phyloP scores from a whole-genome alignment of 345 rosid genomes.

The Lepidium aucheri region DNA sequence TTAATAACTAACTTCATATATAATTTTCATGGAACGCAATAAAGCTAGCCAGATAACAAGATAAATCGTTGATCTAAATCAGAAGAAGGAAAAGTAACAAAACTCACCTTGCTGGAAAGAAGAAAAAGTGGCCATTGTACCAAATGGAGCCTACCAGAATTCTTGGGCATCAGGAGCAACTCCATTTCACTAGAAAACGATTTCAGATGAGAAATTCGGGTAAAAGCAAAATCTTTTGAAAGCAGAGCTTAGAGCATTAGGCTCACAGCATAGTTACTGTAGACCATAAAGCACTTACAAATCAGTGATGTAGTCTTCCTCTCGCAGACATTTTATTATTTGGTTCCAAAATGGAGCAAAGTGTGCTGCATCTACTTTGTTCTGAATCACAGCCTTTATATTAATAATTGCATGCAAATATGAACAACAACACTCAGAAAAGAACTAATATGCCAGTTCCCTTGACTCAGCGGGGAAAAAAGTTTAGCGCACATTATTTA shows the following conservation, averaged over 20 bases:
- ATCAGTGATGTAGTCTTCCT: constrained; percentile 82
- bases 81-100: constrained; percentile 5
- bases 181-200: constrained; percentile 66
- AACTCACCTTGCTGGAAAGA: constrained; percentile 90
- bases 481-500: not conserved
- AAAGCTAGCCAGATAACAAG: not conserved
- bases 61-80: not conserved
- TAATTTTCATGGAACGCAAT: not conserved
- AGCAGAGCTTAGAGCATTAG: not conserved
- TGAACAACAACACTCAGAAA: constrained; percentile 2
- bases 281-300: constrained; percentile 46
- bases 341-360: constrained; percentile 98
- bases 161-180: constrained; percentile 88
- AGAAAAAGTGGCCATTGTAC: constrained; percentile 99
- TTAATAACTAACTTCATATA: not conserved
- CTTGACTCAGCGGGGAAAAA: not conserved
- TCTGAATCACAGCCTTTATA: constrained; percentile 47
- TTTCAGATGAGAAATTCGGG: not conserved
- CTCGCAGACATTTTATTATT: constrained; percentile 74
- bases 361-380: constrained; percentile 70
- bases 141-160: constrained; percentile 69
- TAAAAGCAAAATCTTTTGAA: not conserved
- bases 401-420: constrained; percentile 14
- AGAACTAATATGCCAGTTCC: not conserved
- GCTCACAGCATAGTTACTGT: constrained; percentile 5